Evolutionary conservation across 1,284 basidiomycete genomes (phyloP), one percentile per base, ranked within the genome.

Genomic region (Boletus semigastroideus): DNA sequence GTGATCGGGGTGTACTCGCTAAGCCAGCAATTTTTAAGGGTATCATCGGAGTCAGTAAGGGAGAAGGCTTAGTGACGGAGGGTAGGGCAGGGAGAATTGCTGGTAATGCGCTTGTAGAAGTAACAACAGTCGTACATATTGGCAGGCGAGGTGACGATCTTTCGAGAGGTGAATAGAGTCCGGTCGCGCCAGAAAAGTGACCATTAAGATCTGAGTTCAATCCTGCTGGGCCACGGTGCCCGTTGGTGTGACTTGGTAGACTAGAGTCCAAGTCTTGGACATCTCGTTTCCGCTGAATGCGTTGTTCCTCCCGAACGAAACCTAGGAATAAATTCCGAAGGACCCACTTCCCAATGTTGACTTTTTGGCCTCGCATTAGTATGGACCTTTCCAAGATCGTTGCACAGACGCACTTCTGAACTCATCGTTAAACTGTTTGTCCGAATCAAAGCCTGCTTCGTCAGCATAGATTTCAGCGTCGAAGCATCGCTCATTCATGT

Each of bases 391-490:
- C 33, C 38, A 48, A 47, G 36, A 59, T 37, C 54, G 41, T 33
- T 51, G 45, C 52, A 45, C 46, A 38, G 4, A 83, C 89, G 66
- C 59, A 94, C 92, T 66, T 69, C 91, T 81, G 13, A 85, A 78
- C 64, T 98, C 95, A 44, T 94, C 92, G 43, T 77, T 82, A 57
- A 84, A 80, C 45, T 76, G 72, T 22, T 76, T 75, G 49, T 85
- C 80, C 28, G 74, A 72, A 9, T 68, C 74, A 68, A 83, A 84
- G 22, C 84, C 90, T 49, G 85, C 84, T 70, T 99, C 96, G 67
- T 98, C 95, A 4, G 90, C 85, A 66, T 97, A 98, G 4, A 96
- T 85, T 72, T 99, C 97, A 11, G 92, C 92, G 55, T 98, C 94
- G 68, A 98, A 98, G 59, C 88, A 92, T 43, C 81, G 67, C 60